Conservation (phyloP, 2,329 filamentous ascomycete genomes). For the Metarhizium rileyi region DNA sequence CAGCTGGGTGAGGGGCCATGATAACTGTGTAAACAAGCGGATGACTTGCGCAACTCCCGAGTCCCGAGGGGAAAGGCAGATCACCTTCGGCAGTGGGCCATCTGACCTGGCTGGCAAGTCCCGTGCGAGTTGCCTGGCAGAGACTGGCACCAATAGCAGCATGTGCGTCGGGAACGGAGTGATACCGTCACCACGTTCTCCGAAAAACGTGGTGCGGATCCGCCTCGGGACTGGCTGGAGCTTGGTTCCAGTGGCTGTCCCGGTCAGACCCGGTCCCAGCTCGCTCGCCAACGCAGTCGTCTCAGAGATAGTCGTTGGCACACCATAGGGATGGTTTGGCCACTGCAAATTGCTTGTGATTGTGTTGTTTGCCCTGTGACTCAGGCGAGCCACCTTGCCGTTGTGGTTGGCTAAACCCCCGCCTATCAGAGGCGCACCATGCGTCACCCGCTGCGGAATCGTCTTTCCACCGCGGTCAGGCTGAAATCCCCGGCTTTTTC, state of each 20-base stretch:
- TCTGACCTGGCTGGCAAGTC: neutral
- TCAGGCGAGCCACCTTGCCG: neutral
- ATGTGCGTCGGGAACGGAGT: neutral
- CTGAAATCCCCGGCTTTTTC: conserved; percentile 1
- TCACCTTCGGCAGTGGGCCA: neutral
- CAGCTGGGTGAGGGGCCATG: neutral
- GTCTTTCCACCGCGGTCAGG: neutral
- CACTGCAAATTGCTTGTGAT: neutral
- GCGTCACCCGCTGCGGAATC: neutral
- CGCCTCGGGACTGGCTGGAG: conserved; percentile 4
- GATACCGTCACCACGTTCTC: neutral
- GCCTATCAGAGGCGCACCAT: neutral
- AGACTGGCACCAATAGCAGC: too few relatives aligned
- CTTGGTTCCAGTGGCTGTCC: neutral
- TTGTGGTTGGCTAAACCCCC: neutral
- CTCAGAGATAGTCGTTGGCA: too few relatives aligned
- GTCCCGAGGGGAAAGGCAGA: neutral
- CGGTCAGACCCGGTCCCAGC: neutral
- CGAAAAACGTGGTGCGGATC: neutral
- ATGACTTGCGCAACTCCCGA: neutral
- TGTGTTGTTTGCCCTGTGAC: neutral
- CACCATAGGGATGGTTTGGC: too few relatives aligned
- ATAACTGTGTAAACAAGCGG: neutral
- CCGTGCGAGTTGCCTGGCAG: neutral
- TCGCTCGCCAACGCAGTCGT: too few relatives aligned